phyloP scores from a whole-genome alignment of 176 grass and related monocot species.

The Aegilops speltoides region DNA sequence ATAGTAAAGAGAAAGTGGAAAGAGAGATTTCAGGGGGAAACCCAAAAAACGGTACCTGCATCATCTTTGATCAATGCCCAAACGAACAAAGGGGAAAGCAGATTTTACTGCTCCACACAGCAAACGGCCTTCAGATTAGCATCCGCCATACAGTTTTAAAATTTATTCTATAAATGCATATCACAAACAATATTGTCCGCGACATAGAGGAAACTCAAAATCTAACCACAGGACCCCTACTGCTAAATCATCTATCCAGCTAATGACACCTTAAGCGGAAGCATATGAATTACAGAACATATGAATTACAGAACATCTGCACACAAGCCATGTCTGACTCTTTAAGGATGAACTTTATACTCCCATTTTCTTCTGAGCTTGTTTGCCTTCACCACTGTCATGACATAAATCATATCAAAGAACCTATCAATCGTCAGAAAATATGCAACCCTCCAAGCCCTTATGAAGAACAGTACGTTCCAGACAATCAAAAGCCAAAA shows the following conservation, averaged over 20 bases:
- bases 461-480: not conserved
- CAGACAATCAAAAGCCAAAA: conserved; percentile 3
- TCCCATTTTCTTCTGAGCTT: not conserved
- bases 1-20: not conserved
- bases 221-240: not conserved
- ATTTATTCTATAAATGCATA: too few relatives aligned
- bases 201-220: not conserved
- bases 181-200: not conserved
- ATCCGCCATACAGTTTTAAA: not conserved
- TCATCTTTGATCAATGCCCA: not conserved
- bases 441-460: not conserved
- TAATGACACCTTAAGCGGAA: not conserved
- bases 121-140: not conserved
- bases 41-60: not conserved
- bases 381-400: not conserved
- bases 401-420: not conserved
- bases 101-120: not conserved
- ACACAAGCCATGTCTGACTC: not conserved
- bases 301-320: not conserved
- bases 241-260: too few relatives aligned
- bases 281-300: too few relatives aligned
- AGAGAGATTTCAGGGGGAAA: not conserved
- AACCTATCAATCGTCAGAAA: not conserved
- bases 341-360: not conserved
- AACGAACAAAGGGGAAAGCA: not conserved